These are phyloP conservation scores for Hypholoma fasciculare DNA, from an alignment of 768 basidiomycete genomes.

Conservation along the genomic window DNA sequence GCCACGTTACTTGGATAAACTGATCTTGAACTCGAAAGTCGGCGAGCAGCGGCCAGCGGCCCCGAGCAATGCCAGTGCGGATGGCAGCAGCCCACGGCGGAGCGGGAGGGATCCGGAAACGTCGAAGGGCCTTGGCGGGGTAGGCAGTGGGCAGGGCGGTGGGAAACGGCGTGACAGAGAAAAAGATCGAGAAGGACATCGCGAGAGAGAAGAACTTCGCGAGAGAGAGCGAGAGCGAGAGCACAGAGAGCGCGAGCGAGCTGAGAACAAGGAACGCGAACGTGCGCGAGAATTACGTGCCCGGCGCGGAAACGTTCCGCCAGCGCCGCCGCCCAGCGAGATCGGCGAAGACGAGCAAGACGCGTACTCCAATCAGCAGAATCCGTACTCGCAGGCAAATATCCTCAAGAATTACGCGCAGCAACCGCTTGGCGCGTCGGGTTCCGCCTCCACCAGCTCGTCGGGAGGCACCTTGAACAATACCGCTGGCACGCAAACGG, in stretches of 20 bases:
- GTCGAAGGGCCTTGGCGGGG: conserved; percentile 9
- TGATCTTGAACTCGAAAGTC: conserved; percentile 75
- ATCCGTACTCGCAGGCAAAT: neutral
- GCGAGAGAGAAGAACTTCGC: neutral
- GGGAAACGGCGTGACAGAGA: conserved; percentile 26
- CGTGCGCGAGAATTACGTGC: conserved; percentile 16
- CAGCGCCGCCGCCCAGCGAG: conserved; percentile 6
- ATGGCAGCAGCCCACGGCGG: conserved; percentile 13
- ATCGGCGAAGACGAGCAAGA: conserved; percentile 1
- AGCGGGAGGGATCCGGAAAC: conserved; percentile 20
- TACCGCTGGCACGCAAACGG: neutral
- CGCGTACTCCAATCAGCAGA: neutral
- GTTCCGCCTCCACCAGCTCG: neutral
- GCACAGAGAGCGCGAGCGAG: conserved; percentile 10
- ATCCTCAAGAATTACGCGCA: neutral
- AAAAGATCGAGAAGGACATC: conserved; percentile 27
- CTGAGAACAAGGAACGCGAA: conserved; percentile 8
- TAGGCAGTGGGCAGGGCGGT: conserved; percentile 25
- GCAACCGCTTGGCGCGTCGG: neutral
- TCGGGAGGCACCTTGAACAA: neutral
- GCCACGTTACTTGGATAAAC: conserved; percentile 90
- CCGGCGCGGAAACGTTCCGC: conserved; percentile 20
- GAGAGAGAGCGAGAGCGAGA: conserved; percentile 27
- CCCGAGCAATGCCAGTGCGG: conserved; percentile 20
- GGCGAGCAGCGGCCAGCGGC: conserved; percentile 20